These are phyloP conservation scores for Cenchrus purpureus DNA, from an alignment of 176 grass and related monocot genomes.

Conservation along the genomic window DNA sequence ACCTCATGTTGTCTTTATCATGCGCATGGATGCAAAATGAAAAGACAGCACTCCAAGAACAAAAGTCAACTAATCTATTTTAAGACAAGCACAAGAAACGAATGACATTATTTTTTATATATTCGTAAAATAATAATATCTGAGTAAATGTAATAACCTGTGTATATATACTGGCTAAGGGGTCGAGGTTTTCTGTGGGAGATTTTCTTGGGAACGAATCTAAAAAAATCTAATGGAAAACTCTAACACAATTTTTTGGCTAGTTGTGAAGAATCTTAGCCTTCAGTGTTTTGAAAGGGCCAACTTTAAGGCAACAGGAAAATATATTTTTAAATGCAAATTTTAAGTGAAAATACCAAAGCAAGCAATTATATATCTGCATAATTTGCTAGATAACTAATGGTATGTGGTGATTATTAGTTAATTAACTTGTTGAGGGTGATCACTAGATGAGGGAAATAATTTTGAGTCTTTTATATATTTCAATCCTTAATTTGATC, in stretches of 20 bases:
- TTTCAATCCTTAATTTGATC: background rate
- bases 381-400: background rate
- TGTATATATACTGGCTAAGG: background rate
- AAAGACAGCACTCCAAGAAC: constrained; percentile 32
- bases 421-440: background rate
- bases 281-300: background rate
- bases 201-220: background rate
- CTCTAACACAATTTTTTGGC: background rate
- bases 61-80: constrained; percentile 53
- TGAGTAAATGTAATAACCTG: background rate
- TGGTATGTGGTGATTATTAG: background rate
- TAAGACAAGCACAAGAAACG: constrained; percentile 12
- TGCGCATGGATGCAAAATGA: constrained; percentile 24
- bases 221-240: background rate
- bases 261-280: background rate
- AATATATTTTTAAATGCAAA: background rate
- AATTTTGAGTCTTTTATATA: background rate
- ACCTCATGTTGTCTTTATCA: constrained; percentile 45
- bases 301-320: background rate
- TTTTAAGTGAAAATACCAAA: background rate
- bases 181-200: background rate
- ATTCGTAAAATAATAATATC: background rate
- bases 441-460: background rate
- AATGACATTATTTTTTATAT: background rate
- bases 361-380: background rate